These are phyloP conservation scores for Botrytis squamosa DNA, from an alignment of 2,329 filamentous ascomycete species.

Conservation along the genomic window DNA sequence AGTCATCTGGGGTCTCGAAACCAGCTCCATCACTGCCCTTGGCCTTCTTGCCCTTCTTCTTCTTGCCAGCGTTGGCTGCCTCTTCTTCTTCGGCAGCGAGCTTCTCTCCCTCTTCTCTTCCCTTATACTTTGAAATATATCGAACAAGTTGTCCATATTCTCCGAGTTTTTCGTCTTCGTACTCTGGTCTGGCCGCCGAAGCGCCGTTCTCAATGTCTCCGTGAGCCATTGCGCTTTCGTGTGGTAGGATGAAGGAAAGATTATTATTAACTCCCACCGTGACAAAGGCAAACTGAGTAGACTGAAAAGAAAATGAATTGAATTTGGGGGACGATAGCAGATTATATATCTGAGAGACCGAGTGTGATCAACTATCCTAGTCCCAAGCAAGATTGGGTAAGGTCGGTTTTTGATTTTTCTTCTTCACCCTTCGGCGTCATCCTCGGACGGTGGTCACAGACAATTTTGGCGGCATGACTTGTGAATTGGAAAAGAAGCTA, in stretches of 20 bases:
- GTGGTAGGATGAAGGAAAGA: constrained; percentile 19
- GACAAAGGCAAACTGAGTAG: constrained; percentile 15
- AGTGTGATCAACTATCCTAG: constrained; percentile 18
- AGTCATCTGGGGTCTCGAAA: constrained; percentile 57
- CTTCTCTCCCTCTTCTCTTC: constrained; percentile 52
- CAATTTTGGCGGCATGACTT: constrained; percentile 16
- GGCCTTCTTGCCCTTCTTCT: constrained; percentile 53
- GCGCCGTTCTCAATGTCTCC: constrained; percentile 21
- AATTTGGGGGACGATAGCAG: not conserved
- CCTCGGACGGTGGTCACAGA: constrained; percentile 20
- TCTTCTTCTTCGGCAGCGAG: constrained; percentile 45
- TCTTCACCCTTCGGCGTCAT: constrained; percentile 21
- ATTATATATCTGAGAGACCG: constrained; percentile 18
- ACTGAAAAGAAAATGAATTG: constrained; percentile 5
- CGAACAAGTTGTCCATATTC: constrained; percentile 66
- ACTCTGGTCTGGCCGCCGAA: constrained; percentile 15
- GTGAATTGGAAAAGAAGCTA: not conserved
- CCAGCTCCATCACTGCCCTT: constrained; percentile 40
- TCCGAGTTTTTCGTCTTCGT: constrained; percentile 44
- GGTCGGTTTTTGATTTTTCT: constrained; percentile 12
- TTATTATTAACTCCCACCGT: constrained; percentile 21
- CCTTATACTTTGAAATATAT: constrained; percentile 66
- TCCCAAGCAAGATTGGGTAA: constrained; percentile 20
- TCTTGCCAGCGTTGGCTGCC: constrained; percentile 40
- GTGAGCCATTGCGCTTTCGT: constrained; percentile 16